These are phyloP conservation scores for Heteromeles arbutifolia DNA, from an alignment of 306 rosid genomes.

Conservation along the genomic window DNA sequence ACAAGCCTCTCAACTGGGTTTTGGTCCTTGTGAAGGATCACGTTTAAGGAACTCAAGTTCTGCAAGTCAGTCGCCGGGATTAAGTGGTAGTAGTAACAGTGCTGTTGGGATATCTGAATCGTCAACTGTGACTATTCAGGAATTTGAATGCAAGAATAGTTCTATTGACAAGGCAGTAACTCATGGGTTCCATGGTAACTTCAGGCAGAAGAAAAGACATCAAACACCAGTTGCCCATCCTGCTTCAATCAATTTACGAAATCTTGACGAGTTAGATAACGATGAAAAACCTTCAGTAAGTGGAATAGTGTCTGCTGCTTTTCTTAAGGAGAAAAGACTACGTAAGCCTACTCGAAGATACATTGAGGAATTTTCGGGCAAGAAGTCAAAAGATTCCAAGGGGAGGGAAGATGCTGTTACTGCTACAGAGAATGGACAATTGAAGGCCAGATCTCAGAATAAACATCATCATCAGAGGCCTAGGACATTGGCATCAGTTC, in stretches of 20 bases:
- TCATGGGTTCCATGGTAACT: constrained; percentile 33
- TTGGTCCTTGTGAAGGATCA: constrained; percentile 38
- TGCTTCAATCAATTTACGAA: constrained; percentile 35
- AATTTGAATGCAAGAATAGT: constrained; percentile 47
- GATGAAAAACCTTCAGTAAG: constrained; percentile 29
- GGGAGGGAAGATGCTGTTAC: constrained; percentile 38
- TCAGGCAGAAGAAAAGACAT: constrained; percentile 41
- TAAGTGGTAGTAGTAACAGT: constrained; percentile 66
- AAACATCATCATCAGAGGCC: constrained; percentile 29
- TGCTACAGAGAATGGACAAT: constrained; percentile 30
- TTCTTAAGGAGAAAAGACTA: constrained; percentile 54
- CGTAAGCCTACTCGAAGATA: constrained; percentile 75
- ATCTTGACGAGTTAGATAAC: constrained; percentile 34
- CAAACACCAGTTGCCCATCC: constrained; percentile 39
- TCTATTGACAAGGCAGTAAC: constrained; percentile 35
- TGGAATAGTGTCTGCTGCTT: constrained; percentile 31
- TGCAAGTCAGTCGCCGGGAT: constrained; percentile 67
- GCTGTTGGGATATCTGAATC: constrained; percentile 62
- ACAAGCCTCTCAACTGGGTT: constrained; percentile 37
- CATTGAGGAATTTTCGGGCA: constrained; percentile 63
- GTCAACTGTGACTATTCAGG: constrained; percentile 43
- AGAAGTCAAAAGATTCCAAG: constrained; percentile 27
- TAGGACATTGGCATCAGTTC: constrained; percentile 38
- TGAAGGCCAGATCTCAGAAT: constrained; percentile 24
- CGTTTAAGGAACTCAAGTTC: constrained; percentile 51